Percentiles rank a stretch among this genome's conserved stretches.
These are phyloP conservation scores for Eustoma russellianum DNA, from an alignment of 257 asterid species.

Conservation along the genomic window DNA sequence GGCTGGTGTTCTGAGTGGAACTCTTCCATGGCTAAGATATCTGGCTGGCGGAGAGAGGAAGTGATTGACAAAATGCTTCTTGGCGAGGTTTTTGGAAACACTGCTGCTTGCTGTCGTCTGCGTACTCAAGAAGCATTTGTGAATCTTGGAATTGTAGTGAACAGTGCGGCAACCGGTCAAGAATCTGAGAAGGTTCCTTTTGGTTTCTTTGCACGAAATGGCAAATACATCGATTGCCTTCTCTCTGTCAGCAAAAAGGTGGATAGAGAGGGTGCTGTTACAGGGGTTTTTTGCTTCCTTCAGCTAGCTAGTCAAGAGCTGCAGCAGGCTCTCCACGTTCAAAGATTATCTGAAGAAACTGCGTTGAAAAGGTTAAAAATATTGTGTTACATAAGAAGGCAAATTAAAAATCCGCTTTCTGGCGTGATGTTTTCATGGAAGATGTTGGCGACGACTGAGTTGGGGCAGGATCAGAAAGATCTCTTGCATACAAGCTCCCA, in stretches of 20 bases:
- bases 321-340: conserved; percentile 87
- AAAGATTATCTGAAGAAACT: conserved; percentile 63
- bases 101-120: conserved; percentile 55
- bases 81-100: conserved; percentile 82
- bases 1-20: conserved; percentile 99
- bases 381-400: conserved; percentile 71
- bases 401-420: conserved; percentile 73
- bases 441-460: conserved; percentile 67
- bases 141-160: conserved; percentile 60
- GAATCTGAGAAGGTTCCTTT: conserved; percentile 61
- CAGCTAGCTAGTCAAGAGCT: conserved; percentile 94
- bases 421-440: conserved; percentile 80
- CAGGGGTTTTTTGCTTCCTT: conserved; percentile 82
- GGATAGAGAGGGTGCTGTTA: conserved; percentile 59
- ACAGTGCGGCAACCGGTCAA: conserved; percentile 67
- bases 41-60: conserved; percentile 72
- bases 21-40: conserved; percentile 70
- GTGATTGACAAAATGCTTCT: conserved; percentile 78
- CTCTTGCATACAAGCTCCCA: conserved; percentile 50
- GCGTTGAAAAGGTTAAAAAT: conserved; percentile 65
- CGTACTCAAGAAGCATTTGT: conserved; percentile 79
- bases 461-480: conserved; percentile 67
- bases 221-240: conserved; percentile 70
- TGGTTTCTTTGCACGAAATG: conserved; percentile 56
- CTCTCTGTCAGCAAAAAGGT: conserved; percentile 71